A percentile compares a stretch with the other conserved stretches of the same genome.
These are phyloP conservation scores for Malus orientalis DNA, from an alignment of 306 rosid species.

Conservation along the genomic window DNA sequence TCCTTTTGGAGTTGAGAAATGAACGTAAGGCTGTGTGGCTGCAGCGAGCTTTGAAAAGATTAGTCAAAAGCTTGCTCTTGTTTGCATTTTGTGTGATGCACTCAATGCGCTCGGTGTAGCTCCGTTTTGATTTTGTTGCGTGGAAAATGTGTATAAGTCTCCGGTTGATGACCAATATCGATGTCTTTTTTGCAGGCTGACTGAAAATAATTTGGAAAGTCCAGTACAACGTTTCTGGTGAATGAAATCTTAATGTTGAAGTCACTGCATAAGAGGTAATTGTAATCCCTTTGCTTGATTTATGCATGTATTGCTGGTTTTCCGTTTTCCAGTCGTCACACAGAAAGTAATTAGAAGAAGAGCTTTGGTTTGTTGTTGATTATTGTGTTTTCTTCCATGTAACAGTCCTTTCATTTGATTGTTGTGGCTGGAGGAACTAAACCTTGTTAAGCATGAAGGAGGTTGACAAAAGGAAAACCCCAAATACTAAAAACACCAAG, in stretches of 20 bases:
- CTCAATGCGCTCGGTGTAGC: background rate
- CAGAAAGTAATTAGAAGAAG: background rate
- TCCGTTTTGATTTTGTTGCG: background rate
- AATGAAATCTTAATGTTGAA: background rate
- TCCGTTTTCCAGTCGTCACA: background rate
- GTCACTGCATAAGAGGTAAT: constrained; percentile 18
- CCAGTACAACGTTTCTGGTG: constrained; percentile 3
- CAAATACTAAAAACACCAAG: constrained; percentile 49
- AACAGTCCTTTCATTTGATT: constrained; percentile 22
- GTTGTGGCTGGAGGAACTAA: constrained; percentile 29
- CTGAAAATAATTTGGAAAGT: background rate
- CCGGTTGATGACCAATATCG: background rate
- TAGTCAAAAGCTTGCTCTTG: background rate
- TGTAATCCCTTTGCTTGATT: constrained; percentile 1
- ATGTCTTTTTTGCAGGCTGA: constrained; percentile 25
- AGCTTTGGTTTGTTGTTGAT: constrained; percentile 18
- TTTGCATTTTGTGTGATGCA: background rate
- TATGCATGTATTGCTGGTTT: constrained; percentile 7
- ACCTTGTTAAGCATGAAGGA: constrained; percentile 51
- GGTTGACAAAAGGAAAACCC: constrained; percentile 52
- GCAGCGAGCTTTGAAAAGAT: background rate
- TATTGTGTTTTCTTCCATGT: constrained; percentile 16
- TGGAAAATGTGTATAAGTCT: background rate
- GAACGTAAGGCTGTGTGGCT: background rate
- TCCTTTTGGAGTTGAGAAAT: background rate